These are phyloP conservation scores for Leptographium lundbergii DNA, from an alignment of 2,329 filamentous ascomycete species.

Conservation along the genomic window DNA sequence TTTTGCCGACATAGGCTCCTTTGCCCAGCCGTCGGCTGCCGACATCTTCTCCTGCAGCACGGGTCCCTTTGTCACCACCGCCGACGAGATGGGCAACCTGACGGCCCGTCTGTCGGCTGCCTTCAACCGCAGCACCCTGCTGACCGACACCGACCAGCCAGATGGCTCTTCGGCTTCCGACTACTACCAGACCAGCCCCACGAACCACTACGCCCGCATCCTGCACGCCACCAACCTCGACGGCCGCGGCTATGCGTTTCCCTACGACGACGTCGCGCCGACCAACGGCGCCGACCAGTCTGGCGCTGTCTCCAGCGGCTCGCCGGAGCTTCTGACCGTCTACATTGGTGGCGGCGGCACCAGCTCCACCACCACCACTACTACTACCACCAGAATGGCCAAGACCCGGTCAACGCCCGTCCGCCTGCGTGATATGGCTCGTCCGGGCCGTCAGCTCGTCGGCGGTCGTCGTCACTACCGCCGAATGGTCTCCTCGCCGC, in stretches of 20 bases:
- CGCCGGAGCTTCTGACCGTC: constrained; percentile 28
- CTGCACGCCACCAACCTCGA: constrained; percentile 48
- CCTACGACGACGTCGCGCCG: constrained; percentile 56
- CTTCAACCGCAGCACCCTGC: constrained; percentile 60
- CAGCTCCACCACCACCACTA: background rate
- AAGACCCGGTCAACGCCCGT: constrained; percentile 6
- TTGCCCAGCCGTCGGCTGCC: constrained; percentile 31
- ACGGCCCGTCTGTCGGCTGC: constrained; percentile 64
- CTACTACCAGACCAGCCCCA: constrained; percentile 43
- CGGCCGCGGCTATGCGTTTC: constrained; percentile 54
- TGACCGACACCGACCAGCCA: constrained; percentile 38
- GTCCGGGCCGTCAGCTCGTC: constrained; percentile 10
- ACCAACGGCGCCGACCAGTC: constrained; percentile 44
- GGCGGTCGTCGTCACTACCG: constrained; percentile 6
- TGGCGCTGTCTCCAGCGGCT: constrained; percentile 45
- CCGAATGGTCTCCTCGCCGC: constrained; percentile 4
- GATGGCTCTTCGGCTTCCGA: constrained; percentile 32
- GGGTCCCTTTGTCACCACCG: constrained; percentile 42
- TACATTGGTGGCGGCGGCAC: constrained; percentile 10
- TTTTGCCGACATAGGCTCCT: constrained; percentile 26
- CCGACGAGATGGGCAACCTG: constrained; percentile 43
- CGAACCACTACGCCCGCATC: constrained; percentile 56
- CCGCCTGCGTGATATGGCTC: constrained; percentile 10
- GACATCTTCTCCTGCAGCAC: constrained; percentile 41
- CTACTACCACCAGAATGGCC: background rate